Evolutionary conservation across 495 filamentous ascomycete species (phyloP), one percentile per base, ranked within the genome.

Genomic region (Physcia stellaris): DNA sequence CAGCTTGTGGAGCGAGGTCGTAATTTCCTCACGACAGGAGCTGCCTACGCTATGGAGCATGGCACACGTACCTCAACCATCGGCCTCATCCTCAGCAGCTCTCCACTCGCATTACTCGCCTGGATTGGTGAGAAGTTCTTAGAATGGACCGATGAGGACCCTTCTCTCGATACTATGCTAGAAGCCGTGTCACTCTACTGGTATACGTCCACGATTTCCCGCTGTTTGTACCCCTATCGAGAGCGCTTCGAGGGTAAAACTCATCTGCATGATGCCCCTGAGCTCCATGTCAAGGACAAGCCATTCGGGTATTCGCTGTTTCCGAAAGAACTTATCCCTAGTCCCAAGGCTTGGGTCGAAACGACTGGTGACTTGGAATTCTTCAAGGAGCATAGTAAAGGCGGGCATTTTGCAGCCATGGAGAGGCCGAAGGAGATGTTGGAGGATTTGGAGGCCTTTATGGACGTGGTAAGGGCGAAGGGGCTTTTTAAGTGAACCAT

Each of bases 121-220:
- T 84, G 79, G 77, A 56, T 79, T 35, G 77, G 73, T 16, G 79
- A 83, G 53, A 83, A 84, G 48, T 71, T 73, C 46, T 43, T 79
- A 15, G 66, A 70, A 30, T 82, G 78, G 79, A 59, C 62, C 4
- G 76, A 81, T 40, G 54, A 58, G 1, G 54, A 66, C 4, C 63
- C 75, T 1, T 33, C 62, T 4, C 37, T 69, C 2, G 59, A 78
- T 15, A 63, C 55, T 4, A 77, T 84, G 23, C 60, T 81, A 3
- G 64, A 69, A 21, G 53, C 60, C 2, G 59, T 79, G 16, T 70
- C 64, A 2, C 51, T 80, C 15, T 84, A 77, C 53, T 83, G 78
- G 79, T 63, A 80, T 20, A 80, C 75, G 0, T 59, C 75, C 4
- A 66, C 66, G 2, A 73, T 73, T 32, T 63, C 70, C 6, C 59